Percentiles rank a stretch among this genome's conserved stretches.
Evolutionary conservation across 2,329 filamentous ascomycete genomes (phyloP).

Genomic region (Neonectria faginata): DNA sequence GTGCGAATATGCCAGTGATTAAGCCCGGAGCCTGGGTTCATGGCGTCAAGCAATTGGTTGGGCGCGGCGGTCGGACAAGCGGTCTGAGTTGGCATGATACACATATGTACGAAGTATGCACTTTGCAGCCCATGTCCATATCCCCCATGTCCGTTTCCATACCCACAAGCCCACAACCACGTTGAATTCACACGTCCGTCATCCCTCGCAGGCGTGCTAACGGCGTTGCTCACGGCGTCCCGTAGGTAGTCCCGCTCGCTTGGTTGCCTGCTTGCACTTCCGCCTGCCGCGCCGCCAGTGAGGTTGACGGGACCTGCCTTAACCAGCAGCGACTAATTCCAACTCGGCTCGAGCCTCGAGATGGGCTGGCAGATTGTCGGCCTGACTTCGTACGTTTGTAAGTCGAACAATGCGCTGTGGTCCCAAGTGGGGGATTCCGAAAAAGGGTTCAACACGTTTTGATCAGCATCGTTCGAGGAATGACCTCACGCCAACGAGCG

Average conservation of each 20-base stretch:
- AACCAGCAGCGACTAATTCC: slow-evolving; percentile 11
- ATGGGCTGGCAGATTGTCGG: slow-evolving; percentile 1
- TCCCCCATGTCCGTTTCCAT: slow-evolving; percentile 30
- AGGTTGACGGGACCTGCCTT: slow-evolving; percentile 18
- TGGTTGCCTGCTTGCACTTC: slow-evolving; percentile 18
- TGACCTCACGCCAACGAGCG: slow-evolving; percentile 30
- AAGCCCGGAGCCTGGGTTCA: slow-evolving; percentile 7
- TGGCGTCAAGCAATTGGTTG: slow-evolving; percentile 22
- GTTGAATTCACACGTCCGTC: slow-evolving; percentile 15
- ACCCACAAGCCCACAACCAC: slow-evolving; percentile 24
- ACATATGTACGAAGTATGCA: slow-evolving; percentile 39
- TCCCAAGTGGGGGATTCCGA: slow-evolving; percentile 6
- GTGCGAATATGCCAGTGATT: slow-evolving; percentile 9
- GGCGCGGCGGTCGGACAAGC: slow-evolving; percentile 32
- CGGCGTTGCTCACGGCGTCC: not conserved
- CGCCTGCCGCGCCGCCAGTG: slow-evolving; percentile 14
- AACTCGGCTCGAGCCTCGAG: slow-evolving; percentile 5
- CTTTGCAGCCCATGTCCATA: slow-evolving; percentile 34
- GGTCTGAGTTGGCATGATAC: slow-evolving; percentile 46
- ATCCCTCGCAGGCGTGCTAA: slow-evolving; percentile 9
- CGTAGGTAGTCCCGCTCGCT: slow-evolving; percentile 14
- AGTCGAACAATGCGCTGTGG: not conserved
- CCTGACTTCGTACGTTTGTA: not conserved
- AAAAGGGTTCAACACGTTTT: slow-evolving; percentile 14
- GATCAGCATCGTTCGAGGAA: slow-evolving; percentile 33